These are phyloP conservation scores for Mimosa bimucronata DNA, from an alignment of 306 rosid species.

Conservation along the genomic window DNA sequence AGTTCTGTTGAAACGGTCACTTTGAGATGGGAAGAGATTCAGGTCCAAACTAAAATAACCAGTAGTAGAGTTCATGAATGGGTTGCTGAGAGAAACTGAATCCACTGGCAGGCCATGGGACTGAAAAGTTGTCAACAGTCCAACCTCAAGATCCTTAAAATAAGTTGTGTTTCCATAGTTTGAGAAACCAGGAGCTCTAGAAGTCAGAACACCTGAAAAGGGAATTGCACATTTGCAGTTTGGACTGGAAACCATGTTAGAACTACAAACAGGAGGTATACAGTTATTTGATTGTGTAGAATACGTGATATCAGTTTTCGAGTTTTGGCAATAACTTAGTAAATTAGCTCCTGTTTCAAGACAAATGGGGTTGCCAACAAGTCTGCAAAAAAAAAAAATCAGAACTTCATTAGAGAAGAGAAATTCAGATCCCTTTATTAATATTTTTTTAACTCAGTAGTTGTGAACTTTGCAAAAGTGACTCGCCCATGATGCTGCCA, in stretches of 20 bases:
- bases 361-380: slow-evolving; percentile 56
- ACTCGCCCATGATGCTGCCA: too few species aligned
- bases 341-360: slow-evolving; percentile 28
- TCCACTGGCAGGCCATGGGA: slow-evolving; percentile 44
- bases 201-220: slow-evolving; percentile 52
- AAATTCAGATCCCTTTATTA: background rate
- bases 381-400: slow-evolving; percentile 47
- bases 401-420: slow-evolving; percentile 33
- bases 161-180: slow-evolving; percentile 31
- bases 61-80: slow-evolving; percentile 10
- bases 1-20: slow-evolving; percentile 55
- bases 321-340: slow-evolving; percentile 46
- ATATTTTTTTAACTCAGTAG: too few species aligned
- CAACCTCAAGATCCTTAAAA: slow-evolving; percentile 45
- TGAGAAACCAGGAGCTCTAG: slow-evolving; percentile 63
- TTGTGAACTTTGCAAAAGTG: too few species aligned
- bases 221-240: slow-evolving; percentile 79
- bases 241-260: slow-evolving; percentile 53
- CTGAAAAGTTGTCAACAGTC: slow-evolving; percentile 20
- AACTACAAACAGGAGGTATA: slow-evolving; percentile 38
- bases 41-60: slow-evolving; percentile 49
- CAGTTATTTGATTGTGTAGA: slow-evolving; percentile 46
- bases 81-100: slow-evolving; percentile 59
- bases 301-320: slow-evolving; percentile 23
- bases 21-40: slow-evolving; percentile 54